These are phyloP conservation scores for Sporothrix globosa DNA, from an alignment of 2,329 filamentous ascomycete genomes.

Conservation along the genomic window DNA sequence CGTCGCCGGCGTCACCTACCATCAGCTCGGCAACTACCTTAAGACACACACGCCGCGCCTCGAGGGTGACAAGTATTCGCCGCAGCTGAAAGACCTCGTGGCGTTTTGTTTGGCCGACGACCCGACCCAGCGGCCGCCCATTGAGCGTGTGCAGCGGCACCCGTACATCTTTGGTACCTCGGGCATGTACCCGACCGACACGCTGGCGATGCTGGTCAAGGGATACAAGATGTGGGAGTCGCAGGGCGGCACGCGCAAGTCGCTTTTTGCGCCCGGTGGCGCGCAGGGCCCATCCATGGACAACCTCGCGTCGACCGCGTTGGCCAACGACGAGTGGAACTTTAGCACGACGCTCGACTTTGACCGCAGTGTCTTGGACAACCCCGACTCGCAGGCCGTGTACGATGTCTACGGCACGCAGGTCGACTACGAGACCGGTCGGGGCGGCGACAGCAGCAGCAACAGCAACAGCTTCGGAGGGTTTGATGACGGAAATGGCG, in stretches of 20 bases:
- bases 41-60: conserved; percentile 68
- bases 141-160: conserved; percentile 70
- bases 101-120: conserved; percentile 73
- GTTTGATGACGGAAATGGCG: conserved; percentile 44
- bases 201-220: conserved; percentile 67
- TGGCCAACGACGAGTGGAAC: conserved; percentile 66
- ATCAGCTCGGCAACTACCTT: conserved; percentile 60
- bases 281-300: conserved; percentile 52
- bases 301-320: conserved; percentile 49
- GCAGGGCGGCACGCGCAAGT: conserved; percentile 69
- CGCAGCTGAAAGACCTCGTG: conserved; percentile 69
- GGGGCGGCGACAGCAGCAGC: conserved; percentile 38
- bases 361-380: conserved; percentile 59
- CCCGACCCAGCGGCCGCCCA: conserved; percentile 68
- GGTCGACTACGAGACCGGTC: conserved; percentile 49
- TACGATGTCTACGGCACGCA: conserved; percentile 60
- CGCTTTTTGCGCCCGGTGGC: conserved; percentile 63
- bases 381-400: conserved; percentile 60
- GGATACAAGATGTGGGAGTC: conserved; percentile 77
- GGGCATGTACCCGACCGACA: conserved; percentile 64
- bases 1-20: conserved; percentile 55
- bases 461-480: conserved; percentile 38
- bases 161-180: conserved; percentile 68
- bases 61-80: conserved; percentile 71
- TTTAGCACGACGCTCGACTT: conserved; percentile 69